These are phyloP conservation scores for Diaporthe sp. DNA, from an alignment of 2,329 filamentous ascomycete genomes.

Conservation along the genomic window DNA sequence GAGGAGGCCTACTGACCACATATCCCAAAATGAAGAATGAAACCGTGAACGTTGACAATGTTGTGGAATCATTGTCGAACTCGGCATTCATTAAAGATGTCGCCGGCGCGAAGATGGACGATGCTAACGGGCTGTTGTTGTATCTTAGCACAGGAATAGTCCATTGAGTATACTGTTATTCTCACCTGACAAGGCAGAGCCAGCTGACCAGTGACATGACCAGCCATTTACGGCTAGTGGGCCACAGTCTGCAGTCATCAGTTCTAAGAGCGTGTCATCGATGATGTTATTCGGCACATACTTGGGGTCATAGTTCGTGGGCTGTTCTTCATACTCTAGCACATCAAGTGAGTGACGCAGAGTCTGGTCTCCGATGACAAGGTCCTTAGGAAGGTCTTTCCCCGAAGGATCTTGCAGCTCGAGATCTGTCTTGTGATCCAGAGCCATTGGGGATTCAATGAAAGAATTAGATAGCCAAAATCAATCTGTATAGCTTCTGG, in stretches of 20 bases:
- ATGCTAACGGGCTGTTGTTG: not conserved
- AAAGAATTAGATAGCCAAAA: not conserved
- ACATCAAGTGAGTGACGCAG: not conserved
- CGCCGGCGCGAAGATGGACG: not conserved
- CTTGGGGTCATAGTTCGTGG: not conserved
- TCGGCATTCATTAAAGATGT: slow-evolving; percentile 2
- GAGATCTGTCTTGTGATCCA: not conserved
- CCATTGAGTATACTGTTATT: not conserved
- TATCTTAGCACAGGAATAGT: not conserved
- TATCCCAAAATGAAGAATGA: slow-evolving; percentile 19
- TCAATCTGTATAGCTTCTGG: not conserved
- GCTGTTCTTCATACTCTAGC: not conserved
- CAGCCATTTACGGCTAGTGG: slow-evolving; percentile 1
- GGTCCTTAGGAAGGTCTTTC: not conserved
- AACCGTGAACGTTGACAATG: not conserved
- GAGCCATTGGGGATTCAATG: not conserved
- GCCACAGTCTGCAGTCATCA: not conserved
- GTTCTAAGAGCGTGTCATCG: not conserved
- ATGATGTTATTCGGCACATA: not conserved
- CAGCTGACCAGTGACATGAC: slow-evolving; percentile 9
- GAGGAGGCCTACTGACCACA: not conserved
- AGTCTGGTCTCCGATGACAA: not conserved
- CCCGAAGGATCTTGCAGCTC: not conserved
- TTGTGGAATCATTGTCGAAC: slow-evolving; percentile 8
- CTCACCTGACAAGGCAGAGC: slow-evolving; percentile 13